Evolutionary conservation across 73 alveolate species (phyloP), one percentile per base, ranked within the genome.

Genomic region (Halteria grandinella): DNA sequence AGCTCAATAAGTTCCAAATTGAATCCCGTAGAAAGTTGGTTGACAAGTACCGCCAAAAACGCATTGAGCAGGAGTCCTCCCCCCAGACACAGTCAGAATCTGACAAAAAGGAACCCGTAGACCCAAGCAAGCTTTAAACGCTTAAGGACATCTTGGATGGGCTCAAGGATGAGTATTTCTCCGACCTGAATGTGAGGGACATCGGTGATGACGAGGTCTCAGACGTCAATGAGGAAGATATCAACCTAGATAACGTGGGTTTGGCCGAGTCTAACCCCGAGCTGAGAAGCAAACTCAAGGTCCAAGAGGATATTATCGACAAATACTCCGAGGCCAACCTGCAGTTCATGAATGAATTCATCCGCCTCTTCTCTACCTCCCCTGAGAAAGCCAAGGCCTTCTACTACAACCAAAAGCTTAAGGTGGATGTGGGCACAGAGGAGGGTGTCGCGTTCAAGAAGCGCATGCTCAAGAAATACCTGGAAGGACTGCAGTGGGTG

Each of bases 401-500:
- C 72, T 95, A 87, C 77, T 95, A 95, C 58, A 80, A 69, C 48
- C 93, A 86, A 47, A 89, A 91, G 64, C 88, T 91, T 33, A 82
- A 85, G 69, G 73, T 93, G 53, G 97, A 95, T 78, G 82, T 83
- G 8, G 70, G 69, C 15, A 81, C 83, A 18, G 86, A 62, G n/a
- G 86, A 78, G 52, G 96, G 98, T 8, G 64, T 62, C 34, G 74
- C 72, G 49, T 87, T 82, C 34, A 74, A 83, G 50, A 57, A 64
- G 36, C 51, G 49, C n/a, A 41, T 71, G 79, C 85, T 79, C 59
- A 80, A 69, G 37, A 83, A 83, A 72, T 97, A 97, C 79, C 47
- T 97, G 18, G 97, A 95, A 77, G 99, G 99, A 34, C 66, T 97
- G 53, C 93, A 95, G 75, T 97, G 98, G 97, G 99, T 95, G n/a